phyloP scores from a whole-genome alignment of 179 eudicot species.

The Gypsophila paniculata region DNA sequence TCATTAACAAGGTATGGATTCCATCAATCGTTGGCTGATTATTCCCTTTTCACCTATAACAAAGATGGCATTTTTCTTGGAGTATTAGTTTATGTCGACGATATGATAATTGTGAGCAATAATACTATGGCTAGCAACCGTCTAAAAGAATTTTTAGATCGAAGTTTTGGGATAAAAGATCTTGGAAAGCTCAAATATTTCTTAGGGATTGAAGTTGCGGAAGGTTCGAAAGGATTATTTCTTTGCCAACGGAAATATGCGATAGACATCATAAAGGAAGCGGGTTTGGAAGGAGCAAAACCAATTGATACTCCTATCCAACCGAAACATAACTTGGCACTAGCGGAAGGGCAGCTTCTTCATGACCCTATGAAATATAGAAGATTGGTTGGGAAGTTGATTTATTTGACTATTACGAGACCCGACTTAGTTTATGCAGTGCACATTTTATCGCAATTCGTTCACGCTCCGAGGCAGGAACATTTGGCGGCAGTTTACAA shows the following conservation, averaged over 20 bases:
- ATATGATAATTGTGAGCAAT: no score
- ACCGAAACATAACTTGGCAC: background rate
- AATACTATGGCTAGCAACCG: background rate
- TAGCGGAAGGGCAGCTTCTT: background rate
- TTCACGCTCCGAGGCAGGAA: background rate
- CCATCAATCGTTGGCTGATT: no score
- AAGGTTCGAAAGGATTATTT: background rate
- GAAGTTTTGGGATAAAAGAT: background rate
- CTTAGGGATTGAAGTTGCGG: background rate
- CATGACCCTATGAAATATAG: no score
- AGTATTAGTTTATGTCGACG: no score
- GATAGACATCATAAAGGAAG: background rate
- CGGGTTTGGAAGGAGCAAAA: background rate
- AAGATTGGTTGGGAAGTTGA: no score
- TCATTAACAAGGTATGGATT: no score
- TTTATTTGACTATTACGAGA: no score
- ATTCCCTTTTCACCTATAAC: no score
- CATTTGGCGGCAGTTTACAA: conserved; percentile 5
- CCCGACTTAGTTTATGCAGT: no score
- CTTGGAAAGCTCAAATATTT: background rate
- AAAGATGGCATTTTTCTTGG: no score
- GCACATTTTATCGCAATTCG: no score
- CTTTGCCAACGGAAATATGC: no score
- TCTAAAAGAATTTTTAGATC: background rate
- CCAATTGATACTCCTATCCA: background rate